These are phyloP conservation scores for Penicillium sp. DNA, from an alignment of 2,329 filamentous ascomycete genomes.

Conservation along the genomic window DNA sequence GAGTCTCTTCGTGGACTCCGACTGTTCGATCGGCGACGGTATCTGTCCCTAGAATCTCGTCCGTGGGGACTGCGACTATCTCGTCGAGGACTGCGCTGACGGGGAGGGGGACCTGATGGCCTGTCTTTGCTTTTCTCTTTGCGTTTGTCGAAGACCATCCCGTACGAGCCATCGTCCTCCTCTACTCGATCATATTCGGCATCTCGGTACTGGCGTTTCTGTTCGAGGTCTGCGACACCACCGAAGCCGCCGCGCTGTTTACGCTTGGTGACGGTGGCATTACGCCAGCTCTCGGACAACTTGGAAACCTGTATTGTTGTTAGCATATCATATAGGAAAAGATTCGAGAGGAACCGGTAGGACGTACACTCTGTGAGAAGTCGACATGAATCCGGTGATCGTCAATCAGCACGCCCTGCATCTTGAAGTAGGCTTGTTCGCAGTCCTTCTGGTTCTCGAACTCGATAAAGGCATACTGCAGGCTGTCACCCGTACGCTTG, in stretches of 20 bases:
- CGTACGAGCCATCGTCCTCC: constrained; percentile 57
- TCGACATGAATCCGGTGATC: constrained; percentile 97
- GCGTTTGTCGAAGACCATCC: constrained; percentile 71
- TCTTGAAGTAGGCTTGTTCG: constrained; percentile 95
- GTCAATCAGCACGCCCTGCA: constrained; percentile 95
- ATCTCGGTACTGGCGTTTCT: constrained; percentile 82
- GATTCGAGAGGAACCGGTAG: neutral
- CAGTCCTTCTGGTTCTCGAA: constrained; percentile 90
- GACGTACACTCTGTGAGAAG: constrained; percentile 87
- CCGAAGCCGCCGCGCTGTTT: constrained; percentile 74
- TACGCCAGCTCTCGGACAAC: constrained; percentile 84
- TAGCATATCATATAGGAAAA: constrained; percentile 16
- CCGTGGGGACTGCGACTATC: constrained; percentile 28
- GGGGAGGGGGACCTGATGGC: constrained; percentile 12
- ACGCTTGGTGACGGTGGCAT: constrained; percentile 77
- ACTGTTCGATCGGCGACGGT: constrained; percentile 37
- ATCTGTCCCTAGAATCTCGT: constrained; percentile 29
- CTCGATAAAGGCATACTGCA: constrained; percentile 98
- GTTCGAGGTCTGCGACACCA: constrained; percentile 81
- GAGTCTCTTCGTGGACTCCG: constrained; percentile 26
- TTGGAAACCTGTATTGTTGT: constrained; percentile 55
- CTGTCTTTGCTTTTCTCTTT: neutral
- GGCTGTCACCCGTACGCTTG: constrained; percentile 84
- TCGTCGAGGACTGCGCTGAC: constrained; percentile 43
- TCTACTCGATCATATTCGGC: constrained; percentile 49